Conservation (phyloP, 1,284 basidiomycete species). For the Earliella scabrosa region DNA sequence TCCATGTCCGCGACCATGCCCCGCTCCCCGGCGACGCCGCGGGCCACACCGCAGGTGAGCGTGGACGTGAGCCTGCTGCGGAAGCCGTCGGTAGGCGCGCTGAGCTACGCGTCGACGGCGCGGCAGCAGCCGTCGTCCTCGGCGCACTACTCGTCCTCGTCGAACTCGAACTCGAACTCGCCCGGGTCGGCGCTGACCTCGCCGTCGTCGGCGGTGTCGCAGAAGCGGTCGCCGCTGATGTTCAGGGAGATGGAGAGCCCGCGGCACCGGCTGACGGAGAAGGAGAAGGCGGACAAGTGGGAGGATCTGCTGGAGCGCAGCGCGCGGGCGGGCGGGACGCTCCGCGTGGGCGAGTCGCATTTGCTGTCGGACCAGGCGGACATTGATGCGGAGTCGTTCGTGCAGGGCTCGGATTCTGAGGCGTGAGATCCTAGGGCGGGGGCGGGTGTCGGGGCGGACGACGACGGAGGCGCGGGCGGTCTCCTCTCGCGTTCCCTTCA, state of each 20-base stretch:
- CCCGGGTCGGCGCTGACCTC: slow-evolving; percentile 26
- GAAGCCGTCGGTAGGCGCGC: slow-evolving; percentile 29
- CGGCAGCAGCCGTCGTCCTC: too few species aligned
- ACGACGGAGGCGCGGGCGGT: background rate
- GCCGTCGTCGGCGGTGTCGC: slow-evolving; percentile 25
- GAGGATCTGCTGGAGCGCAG: slow-evolving; percentile 67
- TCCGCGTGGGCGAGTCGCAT: slow-evolving; percentile 52
- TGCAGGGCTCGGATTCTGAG: slow-evolving; percentile 4
- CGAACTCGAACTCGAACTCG: slow-evolving; percentile 21
- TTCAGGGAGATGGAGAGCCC: slow-evolving; percentile 54
- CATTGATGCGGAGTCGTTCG: slow-evolving; percentile 30
- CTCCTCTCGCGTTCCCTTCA: background rate
- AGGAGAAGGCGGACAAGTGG: slow-evolving; percentile 74
- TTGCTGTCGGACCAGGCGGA: slow-evolving; percentile 47
- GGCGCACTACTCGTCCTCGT: too few species aligned
- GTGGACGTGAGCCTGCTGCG: slow-evolving; percentile 24
- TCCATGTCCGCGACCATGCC: slow-evolving; percentile 25
- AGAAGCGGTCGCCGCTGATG: slow-evolving; percentile 39
- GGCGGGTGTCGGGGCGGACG: background rate
- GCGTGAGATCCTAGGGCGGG: too few species aligned
- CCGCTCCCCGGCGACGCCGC: slow-evolving; percentile 28
- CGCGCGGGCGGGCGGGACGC: slow-evolving; percentile 68
- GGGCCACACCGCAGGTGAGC: slow-evolving; percentile 26
- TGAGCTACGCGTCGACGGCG: slow-evolving; percentile 38
- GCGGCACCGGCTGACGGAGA: slow-evolving; percentile 51